phyloP scores from a whole-genome alignment of 352 stramenopile species.

The Globisporangium iwayamae region DNA sequence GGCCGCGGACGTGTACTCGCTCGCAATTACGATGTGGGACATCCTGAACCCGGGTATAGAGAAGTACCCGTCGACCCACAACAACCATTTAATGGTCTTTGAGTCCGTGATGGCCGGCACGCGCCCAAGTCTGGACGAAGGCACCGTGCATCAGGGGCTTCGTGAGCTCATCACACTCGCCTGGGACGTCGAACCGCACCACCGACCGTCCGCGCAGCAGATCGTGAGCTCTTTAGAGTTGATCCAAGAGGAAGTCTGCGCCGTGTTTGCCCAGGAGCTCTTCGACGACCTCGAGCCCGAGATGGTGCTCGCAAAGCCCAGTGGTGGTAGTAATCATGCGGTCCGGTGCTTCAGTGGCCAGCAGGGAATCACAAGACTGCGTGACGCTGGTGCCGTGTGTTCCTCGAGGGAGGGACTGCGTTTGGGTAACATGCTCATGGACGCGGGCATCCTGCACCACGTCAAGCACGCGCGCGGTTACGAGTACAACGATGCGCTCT shows the following conservation, averaged over 20 bases:
- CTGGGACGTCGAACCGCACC: constrained; percentile 23
- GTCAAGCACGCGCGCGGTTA: constrained; percentile 27
- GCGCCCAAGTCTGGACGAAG: constrained; percentile 20
- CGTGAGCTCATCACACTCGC: constrained; percentile 22
- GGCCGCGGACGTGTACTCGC: constrained; percentile 44
- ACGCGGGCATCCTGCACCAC: constrained; percentile 32
- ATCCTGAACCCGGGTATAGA: constrained; percentile 28
- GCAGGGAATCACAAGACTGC: constrained; percentile 19
- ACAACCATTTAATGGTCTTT: constrained; percentile 25
- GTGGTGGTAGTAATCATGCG: constrained; percentile 1
- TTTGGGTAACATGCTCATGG: constrained; percentile 35
- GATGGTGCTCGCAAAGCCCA: constrained; percentile 9
- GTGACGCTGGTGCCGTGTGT: constrained; percentile 9
- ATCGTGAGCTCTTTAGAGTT: constrained; percentile 28
- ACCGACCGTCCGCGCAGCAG: constrained; percentile 20
- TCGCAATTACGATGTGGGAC: constrained; percentile 56
- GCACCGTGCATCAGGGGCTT: constrained; percentile 20
- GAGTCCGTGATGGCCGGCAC: constrained; percentile 27
- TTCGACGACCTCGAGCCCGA: constrained; percentile 15
- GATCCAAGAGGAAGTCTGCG: constrained; percentile 25
- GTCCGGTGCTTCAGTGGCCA: constrained; percentile 24
- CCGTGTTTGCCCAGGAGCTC: constrained; percentile 23
- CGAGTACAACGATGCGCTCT: constrained; percentile 20
- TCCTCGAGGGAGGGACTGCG: constrained; percentile 26
- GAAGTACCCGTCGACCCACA: constrained; percentile 20